Evolutionary conservation across 495 filamentous ascomycete genomes (phyloP).

Genomic region (Cairneyella variabilis): DNA sequence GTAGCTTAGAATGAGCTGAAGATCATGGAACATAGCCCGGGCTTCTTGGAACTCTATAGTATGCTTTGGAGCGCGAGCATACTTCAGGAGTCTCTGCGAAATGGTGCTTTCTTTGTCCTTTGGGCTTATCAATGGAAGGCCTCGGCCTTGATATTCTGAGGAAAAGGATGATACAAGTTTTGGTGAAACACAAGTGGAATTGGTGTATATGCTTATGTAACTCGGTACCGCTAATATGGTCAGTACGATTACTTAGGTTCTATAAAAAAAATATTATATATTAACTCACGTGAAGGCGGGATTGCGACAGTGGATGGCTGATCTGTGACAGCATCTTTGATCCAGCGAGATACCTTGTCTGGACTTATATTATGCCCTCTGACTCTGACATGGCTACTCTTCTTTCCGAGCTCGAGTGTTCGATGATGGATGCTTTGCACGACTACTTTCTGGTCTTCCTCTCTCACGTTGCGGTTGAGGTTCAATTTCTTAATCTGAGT

Average conservation of each 20-base stretch:
- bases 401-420: background rate
- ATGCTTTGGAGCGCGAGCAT: background rate
- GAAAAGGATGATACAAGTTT: background rate
- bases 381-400: background rate
- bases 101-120: background rate
- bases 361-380: constrained; percentile 4
- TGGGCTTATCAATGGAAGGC: background rate
- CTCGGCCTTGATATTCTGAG: background rate
- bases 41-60: background rate
- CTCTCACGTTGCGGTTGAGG: constrained; percentile 4
- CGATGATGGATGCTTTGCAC: constrained; percentile 8
- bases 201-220: constrained; percentile 2
- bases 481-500: constrained; percentile 2
- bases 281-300: constrained; percentile 8
- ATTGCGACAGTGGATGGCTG: background rate
- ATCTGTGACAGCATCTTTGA: background rate
- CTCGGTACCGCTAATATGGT: background rate
- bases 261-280: no score
- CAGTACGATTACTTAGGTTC: background rate
- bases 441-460: constrained; percentile 1
- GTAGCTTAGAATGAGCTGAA: constrained; percentile 1
- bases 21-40: background rate
- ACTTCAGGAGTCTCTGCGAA: background rate
- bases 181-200: background rate
- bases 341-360: constrained; percentile 6